phyloP scores from a whole-genome alignment of 148 eudicot genomes.

The Rhododendron kiyosumense region DNA sequence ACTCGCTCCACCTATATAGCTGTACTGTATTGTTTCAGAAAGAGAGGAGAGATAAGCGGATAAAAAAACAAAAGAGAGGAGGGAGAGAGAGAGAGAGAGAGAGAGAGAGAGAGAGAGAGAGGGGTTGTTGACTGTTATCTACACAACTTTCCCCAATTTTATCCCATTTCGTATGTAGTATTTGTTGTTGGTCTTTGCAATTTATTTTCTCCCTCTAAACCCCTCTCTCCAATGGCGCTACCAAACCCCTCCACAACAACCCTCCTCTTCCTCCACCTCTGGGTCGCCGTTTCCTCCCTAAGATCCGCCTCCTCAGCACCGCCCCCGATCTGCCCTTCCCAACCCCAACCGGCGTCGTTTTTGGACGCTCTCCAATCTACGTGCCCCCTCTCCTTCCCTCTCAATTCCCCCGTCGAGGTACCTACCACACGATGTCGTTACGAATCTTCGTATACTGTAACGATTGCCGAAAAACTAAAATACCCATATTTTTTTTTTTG shows the following conservation, averaged over 20 bases:
- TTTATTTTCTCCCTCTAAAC: background rate
- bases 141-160: background rate
- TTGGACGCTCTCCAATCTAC: background rate
- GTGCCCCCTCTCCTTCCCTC: background rate
- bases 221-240: background rate
- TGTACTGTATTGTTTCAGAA: too few relatives aligned
- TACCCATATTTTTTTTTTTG: too few relatives aligned
- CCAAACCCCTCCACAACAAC: background rate
- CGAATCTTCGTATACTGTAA: background rate
- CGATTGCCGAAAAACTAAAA: background rate
- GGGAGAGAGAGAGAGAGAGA: too few relatives aligned
- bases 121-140: background rate
- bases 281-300: background rate
- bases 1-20: too few relatives aligned
- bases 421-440: background rate
- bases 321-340: background rate
- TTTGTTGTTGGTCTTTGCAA: background rate
- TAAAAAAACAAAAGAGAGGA: too few relatives aligned
- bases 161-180: background rate
- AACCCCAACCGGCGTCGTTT: background rate
- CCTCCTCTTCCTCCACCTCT: background rate
- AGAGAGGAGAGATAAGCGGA: too few relatives aligned
- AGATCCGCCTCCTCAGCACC: background rate
- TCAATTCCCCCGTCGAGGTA: background rate
- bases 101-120: background rate